Percentiles rank a stretch among this genome's conserved stretches.
Conservation (phyloP, 805 yeast species). For the Myxozyma nipponensis region DNA sequence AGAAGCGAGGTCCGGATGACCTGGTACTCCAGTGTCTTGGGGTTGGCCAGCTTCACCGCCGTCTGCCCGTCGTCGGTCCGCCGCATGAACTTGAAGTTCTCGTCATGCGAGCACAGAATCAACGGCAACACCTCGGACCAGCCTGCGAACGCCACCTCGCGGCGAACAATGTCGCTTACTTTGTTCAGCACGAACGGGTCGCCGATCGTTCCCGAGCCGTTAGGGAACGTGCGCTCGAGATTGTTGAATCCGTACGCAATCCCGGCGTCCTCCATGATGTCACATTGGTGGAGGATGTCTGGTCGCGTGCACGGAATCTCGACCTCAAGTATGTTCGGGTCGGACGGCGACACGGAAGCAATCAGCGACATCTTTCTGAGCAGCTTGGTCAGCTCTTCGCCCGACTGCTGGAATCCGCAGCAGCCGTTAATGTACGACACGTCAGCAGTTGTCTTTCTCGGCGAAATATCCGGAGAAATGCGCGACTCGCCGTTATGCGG, state of each 20-base stretch:
- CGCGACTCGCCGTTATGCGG: constrained; percentile 75
- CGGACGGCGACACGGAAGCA: constrained; percentile 51
- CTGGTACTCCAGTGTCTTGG: constrained; percentile 94
- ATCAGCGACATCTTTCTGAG: constrained; percentile 76
- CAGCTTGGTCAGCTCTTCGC: constrained; percentile 63
- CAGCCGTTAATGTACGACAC: constrained; percentile 84
- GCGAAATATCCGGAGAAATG: constrained; percentile 65
- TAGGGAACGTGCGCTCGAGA: constrained; percentile 73
- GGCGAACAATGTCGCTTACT: constrained; percentile 82
- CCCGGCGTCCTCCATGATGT: constrained; percentile 97
- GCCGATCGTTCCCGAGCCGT: constrained; percentile 73
- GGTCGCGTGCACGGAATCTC: constrained; percentile 90
- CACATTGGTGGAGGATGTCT: constrained; percentile 94
- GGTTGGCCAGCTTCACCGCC: constrained; percentile 91
- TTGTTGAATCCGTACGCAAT: constrained; percentile 93
- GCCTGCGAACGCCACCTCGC: constrained; percentile 89
- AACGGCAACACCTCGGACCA: constrained; percentile 95
- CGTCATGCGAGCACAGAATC: constrained; percentile 94
- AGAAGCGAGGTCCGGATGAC: constrained; percentile 93
- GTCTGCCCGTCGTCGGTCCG: constrained; percentile 64
- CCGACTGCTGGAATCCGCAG: constrained; percentile 73
- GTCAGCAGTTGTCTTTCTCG: constrained; percentile 70
- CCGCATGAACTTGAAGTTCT: constrained; percentile 85
- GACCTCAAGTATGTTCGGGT: constrained; percentile 56
- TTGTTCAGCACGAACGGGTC: constrained; percentile 88